Evolutionary conservation across 1,284 basidiomycete genomes (phyloP).

Genomic region (Ustilago lituana): DNA sequence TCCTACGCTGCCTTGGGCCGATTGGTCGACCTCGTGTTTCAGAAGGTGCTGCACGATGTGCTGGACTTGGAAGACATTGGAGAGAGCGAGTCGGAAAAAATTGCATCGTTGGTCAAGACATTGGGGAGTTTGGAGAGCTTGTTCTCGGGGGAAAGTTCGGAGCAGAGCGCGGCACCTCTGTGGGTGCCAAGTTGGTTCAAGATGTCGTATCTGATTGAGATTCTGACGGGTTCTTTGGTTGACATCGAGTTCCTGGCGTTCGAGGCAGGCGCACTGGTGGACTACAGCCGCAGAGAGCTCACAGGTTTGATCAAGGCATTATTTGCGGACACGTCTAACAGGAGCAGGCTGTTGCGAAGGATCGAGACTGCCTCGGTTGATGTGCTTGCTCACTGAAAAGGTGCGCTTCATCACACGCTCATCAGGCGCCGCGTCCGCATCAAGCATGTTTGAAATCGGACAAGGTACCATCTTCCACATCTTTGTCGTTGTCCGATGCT

Average conservation of each 20-base stretch:
- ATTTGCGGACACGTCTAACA: slow-evolving; percentile 73
- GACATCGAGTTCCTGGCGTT: slow-evolving; percentile 89
- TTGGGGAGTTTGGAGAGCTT: slow-evolving; percentile 79
- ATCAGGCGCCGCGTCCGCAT: no score
- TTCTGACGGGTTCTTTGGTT: slow-evolving; percentile 64
- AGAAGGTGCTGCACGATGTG: slow-evolving; percentile 78
- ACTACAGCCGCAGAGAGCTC: slow-evolving; percentile 87
- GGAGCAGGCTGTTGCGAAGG: slow-evolving; percentile 51
- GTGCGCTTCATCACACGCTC: no score
- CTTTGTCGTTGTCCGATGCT: no score
- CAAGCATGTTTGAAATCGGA: no score
- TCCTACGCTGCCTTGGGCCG: slow-evolving; percentile 72
- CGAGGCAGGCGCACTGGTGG: slow-evolving; percentile 87
- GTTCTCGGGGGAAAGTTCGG: slow-evolving; percentile 74
- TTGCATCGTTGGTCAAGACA: slow-evolving; percentile 83
- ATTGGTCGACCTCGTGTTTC: slow-evolving; percentile 78
- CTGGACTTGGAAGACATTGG: slow-evolving; percentile 87
- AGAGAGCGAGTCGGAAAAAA: slow-evolving; percentile 83
- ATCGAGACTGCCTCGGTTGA: slow-evolving; percentile 46
- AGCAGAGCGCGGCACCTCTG: slow-evolving; percentile 48
- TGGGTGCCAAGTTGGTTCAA: slow-evolving; percentile 66
- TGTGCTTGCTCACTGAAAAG: slow-evolving; percentile 34
- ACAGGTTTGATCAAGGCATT: slow-evolving; percentile 82
- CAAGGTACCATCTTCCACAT: no score
- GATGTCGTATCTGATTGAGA: slow-evolving; percentile 62